Conservation (phyloP, 2,329 filamentous ascomycete genomes). For the Cytospora paraplurivora region DNA sequence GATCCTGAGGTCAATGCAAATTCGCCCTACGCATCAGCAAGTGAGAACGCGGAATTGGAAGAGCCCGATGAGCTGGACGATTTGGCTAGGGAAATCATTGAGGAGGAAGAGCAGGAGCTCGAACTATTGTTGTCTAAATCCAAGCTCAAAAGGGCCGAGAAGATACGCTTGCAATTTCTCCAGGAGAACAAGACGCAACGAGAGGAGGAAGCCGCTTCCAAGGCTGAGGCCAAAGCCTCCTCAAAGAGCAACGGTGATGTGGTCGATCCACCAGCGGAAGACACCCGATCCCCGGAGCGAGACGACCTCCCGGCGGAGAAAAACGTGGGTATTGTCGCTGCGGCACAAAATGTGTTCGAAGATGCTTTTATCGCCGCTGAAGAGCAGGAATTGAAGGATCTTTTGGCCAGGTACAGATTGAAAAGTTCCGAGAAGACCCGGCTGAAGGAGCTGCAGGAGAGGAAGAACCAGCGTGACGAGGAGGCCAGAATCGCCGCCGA, state of each 20-base stretch:
- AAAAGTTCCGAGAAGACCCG: conserved; percentile 22
- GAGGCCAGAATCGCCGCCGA: conserved; percentile 19
- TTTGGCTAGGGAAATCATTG: conserved; percentile 14
- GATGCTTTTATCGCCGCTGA: conserved; percentile 23
- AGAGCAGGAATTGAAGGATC: conserved; percentile 24
- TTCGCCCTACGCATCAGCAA: background rate
- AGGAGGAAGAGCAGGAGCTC: conserved; percentile 26
- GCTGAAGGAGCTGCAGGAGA: conserved; percentile 25
- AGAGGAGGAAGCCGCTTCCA: conserved; percentile 18
- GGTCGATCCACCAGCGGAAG: background rate
- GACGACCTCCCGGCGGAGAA: conserved; percentile 5
- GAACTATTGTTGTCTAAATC: conserved; percentile 18
- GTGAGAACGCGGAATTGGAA: background rate
- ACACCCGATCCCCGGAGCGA: background rate
- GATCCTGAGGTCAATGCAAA: conserved; percentile 2
- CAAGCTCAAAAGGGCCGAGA: conserved; percentile 24
- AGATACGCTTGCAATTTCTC: conserved; percentile 21
- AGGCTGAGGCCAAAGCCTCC: conserved; percentile 4
- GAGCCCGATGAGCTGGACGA: conserved; percentile 11
- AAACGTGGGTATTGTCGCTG: conserved; percentile 14
- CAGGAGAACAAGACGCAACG: conserved; percentile 23
- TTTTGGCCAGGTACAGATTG: conserved; percentile 14
- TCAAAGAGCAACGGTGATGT: background rate
- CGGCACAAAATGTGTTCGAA: conserved; percentile 9
- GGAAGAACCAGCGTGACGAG: conserved; percentile 23